These are phyloP conservation scores for Chalciporus pseudorubinellus DNA, from an alignment of 768 basidiomycete species.

Conservation along the genomic window DNA sequence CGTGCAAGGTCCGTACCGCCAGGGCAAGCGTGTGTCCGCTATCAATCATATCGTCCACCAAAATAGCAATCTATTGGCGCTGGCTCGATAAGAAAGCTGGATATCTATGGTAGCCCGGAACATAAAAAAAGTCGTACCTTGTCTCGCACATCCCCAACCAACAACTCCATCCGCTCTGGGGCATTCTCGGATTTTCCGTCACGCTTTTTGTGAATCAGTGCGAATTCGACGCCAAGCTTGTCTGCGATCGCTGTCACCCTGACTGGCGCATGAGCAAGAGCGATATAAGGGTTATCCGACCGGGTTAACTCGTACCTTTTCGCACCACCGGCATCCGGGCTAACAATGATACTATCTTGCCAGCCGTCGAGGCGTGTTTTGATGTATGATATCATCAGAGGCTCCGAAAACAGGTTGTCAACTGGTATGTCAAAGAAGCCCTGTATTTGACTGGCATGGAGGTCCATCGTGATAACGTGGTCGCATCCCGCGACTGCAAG, in stretches of 20 bases:
- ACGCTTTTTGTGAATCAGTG: constrained; percentile 90
- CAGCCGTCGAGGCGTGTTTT: constrained; percentile 84
- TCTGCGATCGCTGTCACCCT: constrained; percentile 95
- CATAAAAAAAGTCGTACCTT: constrained; percentile 49
- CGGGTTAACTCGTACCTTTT: constrained; percentile 74
- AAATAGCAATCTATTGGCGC: constrained; percentile 69
- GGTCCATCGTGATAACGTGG: constrained; percentile 99
- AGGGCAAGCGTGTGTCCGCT: constrained; percentile 86
- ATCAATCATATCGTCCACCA: constrained; percentile 99
- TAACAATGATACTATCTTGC: constrained; percentile 87
- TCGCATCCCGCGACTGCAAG: constrained; percentile 95
- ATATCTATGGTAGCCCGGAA: not conserved
- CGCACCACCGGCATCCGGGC: constrained; percentile 97
- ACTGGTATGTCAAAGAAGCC: constrained; percentile 99
- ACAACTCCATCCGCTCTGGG: constrained; percentile 83
- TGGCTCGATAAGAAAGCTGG: constrained; percentile 9
- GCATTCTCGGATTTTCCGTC: constrained; percentile 62
- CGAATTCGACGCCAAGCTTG: constrained; percentile 93
- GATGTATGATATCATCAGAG: constrained; percentile 92
- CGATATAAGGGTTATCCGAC: not conserved
- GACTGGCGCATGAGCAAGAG: constrained; percentile 6
- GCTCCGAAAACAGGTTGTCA: constrained; percentile 96
- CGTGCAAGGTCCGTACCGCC: constrained; percentile 81
- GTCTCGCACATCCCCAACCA: constrained; percentile 91
- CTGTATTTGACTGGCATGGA: constrained; percentile 97